Evolutionary conservation across 2,329 filamentous ascomycete species (phyloP).

Genomic region (Aspergillus fumigatiaffinis): DNA sequence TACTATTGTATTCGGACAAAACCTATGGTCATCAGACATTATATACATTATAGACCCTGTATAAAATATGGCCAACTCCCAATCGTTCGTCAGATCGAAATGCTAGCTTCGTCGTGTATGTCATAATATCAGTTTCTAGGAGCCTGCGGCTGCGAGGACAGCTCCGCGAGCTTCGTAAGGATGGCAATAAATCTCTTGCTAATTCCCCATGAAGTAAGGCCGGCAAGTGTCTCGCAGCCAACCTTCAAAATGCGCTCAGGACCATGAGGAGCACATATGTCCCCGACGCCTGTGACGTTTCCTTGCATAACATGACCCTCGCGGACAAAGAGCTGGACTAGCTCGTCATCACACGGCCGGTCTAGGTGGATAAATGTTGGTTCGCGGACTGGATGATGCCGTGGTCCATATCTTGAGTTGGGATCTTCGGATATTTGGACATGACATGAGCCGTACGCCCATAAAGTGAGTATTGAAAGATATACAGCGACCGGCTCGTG

Average conservation of each 20-base stretch:
- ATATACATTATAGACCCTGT: neutral
- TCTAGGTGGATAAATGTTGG: conserved; percentile 52
- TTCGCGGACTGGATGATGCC: conserved; percentile 21
- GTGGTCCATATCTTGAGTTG: conserved; percentile 7
- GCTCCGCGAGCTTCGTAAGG: conserved; percentile 30
- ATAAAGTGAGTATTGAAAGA: conserved; percentile 45
- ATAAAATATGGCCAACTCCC: neutral
- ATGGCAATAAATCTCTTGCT: conserved; percentile 31
- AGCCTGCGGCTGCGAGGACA: conserved; percentile 1
- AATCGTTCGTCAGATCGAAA: neutral
- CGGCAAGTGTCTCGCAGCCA: conserved; percentile 37
- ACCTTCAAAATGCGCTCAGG: conserved; percentile 36
- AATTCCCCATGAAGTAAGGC: conserved; percentile 33
- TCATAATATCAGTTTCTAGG: neutral
- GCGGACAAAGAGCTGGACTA: conserved; percentile 54
- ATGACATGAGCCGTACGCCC: conserved; percentile 44
- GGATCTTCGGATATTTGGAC: conserved; percentile 29
- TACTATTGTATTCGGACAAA: neutral
- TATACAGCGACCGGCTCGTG: conserved; percentile 46
- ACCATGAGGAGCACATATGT: conserved; percentile 41
- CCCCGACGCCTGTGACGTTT: conserved; percentile 51
- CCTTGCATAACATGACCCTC: conserved; percentile 49
- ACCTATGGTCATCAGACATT: neutral
- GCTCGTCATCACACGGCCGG: conserved; percentile 54
- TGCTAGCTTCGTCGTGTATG: neutral